Evolutionary conservation across 2,329 filamentous ascomycete species (phyloP).

Genomic region (Didymella arachidicola): DNA sequence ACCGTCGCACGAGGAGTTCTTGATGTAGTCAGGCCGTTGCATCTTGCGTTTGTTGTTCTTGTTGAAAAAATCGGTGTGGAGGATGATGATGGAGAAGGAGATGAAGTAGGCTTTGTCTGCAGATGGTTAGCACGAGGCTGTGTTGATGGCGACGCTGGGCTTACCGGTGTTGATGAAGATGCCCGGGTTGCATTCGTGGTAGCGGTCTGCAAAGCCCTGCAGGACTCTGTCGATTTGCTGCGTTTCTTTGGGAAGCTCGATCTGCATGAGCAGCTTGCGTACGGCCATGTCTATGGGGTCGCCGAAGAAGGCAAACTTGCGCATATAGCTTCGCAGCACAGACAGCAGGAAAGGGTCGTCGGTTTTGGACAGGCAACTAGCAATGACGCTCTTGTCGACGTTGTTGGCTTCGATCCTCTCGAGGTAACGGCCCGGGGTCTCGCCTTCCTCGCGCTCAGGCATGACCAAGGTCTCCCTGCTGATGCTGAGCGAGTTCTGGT

Average conservation of each 20-base stretch:
- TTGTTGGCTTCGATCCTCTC: constrained; percentile 80
- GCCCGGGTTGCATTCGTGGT: constrained; percentile 97
- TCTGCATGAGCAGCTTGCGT: constrained; percentile 94
- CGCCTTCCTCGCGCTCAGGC: constrained; percentile 83
- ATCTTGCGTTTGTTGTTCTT: constrained; percentile 99
- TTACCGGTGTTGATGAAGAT: constrained; percentile 80
- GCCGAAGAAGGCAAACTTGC: constrained; percentile 91
- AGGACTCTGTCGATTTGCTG: constrained; percentile 96
- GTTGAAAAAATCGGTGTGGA: constrained; percentile 99
- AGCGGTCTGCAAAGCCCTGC: constrained; percentile 93
- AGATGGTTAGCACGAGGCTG: constrained; percentile 26
- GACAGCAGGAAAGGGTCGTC: constrained; percentile 82
- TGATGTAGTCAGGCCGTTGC: constrained; percentile 94
- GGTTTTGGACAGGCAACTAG: constrained; percentile 84
- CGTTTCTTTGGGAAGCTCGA: constrained; percentile 94
- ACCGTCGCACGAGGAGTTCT: constrained; percentile 89
- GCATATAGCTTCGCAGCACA: constrained; percentile 92
- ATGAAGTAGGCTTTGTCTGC: constrained; percentile 96
- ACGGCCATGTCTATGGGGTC: constrained; percentile 99
- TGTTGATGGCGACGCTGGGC: constrained; percentile 8
- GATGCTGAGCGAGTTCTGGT: constrained; percentile 83
- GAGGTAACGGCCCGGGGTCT: constrained; percentile 89
- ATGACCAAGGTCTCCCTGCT: constrained; percentile 73
- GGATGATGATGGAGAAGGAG: constrained; percentile 92
- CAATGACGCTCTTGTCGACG: constrained; percentile 81